Percentiles rank a stretch among this genome's conserved stretches.
Conservation (phyloP, 805 yeast species). For the Henningerozyma blattae region DNA sequence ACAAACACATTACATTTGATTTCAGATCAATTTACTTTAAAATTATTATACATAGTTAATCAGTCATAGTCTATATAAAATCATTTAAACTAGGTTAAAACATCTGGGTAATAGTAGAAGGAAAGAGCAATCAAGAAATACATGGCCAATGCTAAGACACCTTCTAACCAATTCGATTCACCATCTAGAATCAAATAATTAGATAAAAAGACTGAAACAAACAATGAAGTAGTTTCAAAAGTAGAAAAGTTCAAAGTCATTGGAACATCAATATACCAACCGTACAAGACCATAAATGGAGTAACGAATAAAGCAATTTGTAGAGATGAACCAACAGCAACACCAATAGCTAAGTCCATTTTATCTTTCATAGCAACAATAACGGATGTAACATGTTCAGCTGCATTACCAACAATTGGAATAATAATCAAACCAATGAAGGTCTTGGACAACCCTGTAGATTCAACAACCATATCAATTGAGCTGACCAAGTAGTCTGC, state of each 20-base stretch:
- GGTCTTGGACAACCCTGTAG: conserved; percentile 83
- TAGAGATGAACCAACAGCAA: conserved; percentile 90
- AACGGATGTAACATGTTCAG: conserved; percentile 95
- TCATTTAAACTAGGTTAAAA: conserved; percentile 8
- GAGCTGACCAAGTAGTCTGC: conserved; percentile 93
- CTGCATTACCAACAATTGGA: conserved; percentile 97
- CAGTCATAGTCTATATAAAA: too few species aligned
- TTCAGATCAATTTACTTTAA: too few species aligned
- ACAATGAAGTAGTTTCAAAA: conserved; percentile 86
- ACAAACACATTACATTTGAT: too few species aligned
- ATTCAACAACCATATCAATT: conserved; percentile 76
- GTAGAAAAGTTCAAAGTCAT: conserved; percentile 88
- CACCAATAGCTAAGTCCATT: conserved; percentile 96
- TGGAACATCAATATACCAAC: conserved; percentile 87
- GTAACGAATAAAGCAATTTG: conserved; percentile 94
- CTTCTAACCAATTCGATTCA: conserved; percentile 94
- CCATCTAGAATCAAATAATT: conserved; percentile 87
- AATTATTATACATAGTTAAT: too few species aligned
- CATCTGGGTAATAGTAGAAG: conserved; percentile 77
- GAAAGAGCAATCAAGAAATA: conserved; percentile 82
- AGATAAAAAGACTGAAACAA: conserved; percentile 78
- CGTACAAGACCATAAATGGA: conserved; percentile 85
- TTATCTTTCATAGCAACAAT: conserved; percentile 91
- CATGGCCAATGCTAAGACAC: conserved; percentile 80
- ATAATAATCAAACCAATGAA: conserved; percentile 88